phyloP scores from a whole-genome alignment of 345 rosid genomes.

The Syzygium grande region DNA sequence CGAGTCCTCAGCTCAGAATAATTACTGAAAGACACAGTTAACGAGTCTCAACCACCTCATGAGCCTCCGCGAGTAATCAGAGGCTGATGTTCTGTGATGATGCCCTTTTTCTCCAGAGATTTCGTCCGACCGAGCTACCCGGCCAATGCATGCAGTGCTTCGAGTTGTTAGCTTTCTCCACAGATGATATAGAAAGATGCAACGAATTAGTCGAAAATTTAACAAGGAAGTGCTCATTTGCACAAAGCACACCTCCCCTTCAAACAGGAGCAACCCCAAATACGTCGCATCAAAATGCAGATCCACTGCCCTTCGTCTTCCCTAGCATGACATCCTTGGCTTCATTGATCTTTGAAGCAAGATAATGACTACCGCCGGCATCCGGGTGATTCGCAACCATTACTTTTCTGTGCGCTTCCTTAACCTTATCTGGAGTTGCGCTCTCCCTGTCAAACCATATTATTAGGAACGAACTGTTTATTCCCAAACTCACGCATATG shows the following conservation, averaged over 20 bases:
- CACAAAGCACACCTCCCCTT: neutral
- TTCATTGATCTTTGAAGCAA: conserved; percentile 90
- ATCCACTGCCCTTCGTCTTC: conserved; percentile 54
- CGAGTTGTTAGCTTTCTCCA: neutral
- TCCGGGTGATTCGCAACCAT: conserved; percentile 96
- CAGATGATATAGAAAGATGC: neutral
- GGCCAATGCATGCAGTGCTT: neutral
- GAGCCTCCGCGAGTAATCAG: neutral
- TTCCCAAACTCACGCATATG: neutral
- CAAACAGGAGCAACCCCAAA: neutral
- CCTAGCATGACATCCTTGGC: conserved; percentile 84
- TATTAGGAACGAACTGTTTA: neutral
- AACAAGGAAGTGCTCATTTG: neutral
- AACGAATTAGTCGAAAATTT: neutral
- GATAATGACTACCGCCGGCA: conserved; percentile 90
- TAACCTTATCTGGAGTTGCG: conserved; percentile 57
- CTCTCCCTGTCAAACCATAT: conserved; percentile 42
- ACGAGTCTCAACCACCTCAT: neutral
- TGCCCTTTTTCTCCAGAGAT: neutral
- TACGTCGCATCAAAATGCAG: conserved; percentile 42
- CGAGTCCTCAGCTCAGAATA: neutral
- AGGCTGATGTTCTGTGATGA: neutral
- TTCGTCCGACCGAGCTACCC: neutral
- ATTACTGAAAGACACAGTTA: neutral
- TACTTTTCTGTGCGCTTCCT: conserved; percentile 83